Conservation (phyloP, 176 grass and related monocot species). For the Zoysia japonica region DNA sequence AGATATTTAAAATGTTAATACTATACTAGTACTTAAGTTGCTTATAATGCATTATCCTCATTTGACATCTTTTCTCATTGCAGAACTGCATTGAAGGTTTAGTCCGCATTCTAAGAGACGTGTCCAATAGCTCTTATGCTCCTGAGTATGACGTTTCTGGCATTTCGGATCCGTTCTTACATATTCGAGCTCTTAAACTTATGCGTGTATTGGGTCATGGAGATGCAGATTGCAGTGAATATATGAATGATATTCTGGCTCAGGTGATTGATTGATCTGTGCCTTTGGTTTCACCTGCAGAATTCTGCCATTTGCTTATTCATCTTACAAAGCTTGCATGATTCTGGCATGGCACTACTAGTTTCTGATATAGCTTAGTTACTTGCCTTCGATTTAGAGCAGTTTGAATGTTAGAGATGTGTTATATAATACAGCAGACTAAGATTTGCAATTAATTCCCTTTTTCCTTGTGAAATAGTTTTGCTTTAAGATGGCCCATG, state of each 20-base stretch:
- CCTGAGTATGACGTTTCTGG: slow-evolving; percentile 94
- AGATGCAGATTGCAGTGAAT: slow-evolving; percentile 91
- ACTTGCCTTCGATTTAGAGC: neutral
- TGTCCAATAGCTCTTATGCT: slow-evolving; percentile 96
- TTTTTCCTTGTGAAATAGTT: neutral
- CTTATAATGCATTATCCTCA: neutral
- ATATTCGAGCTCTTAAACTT: slow-evolving; percentile 90
- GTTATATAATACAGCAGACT: slow-evolving; percentile 8
- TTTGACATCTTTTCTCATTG: slow-evolving; percentile 34
- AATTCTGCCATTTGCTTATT: slow-evolving; percentile 6
- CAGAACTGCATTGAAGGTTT: slow-evolving; percentile 90
- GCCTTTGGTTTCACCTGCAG: slow-evolving; percentile 6
- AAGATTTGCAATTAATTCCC: slow-evolving; percentile 3
- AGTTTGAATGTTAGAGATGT: slow-evolving; percentile 5
- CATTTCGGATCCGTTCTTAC: slow-evolving; percentile 92
- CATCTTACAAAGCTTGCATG: slow-evolving; percentile 23
- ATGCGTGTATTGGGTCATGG: slow-evolving; percentile 82
- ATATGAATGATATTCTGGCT: slow-evolving; percentile 97
- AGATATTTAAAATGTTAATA: neutral
- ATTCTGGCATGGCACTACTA: neutral
- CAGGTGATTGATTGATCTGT: slow-evolving; percentile 63
- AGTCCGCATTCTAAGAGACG: slow-evolving; percentile 85
- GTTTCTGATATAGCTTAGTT: slow-evolving; percentile 5
- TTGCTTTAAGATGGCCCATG: neutral
- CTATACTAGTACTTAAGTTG: neutral